Base-by-base conservation (phyloP, 495 filamentous ascomycete species). In the Annulohypoxylon bovei region DNA sequence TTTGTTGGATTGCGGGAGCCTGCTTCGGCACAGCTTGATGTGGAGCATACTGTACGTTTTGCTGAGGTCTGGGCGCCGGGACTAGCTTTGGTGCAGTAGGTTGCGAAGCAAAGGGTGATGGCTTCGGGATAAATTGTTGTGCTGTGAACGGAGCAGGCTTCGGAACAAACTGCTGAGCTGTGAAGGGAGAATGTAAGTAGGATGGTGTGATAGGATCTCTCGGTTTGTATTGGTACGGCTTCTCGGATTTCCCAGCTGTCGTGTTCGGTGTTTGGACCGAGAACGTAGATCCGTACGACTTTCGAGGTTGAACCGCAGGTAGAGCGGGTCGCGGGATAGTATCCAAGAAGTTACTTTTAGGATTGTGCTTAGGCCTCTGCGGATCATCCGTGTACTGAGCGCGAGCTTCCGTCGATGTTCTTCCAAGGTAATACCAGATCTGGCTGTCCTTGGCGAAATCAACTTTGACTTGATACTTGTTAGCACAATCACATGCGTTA, bases 381-480 rank as follows among this genome's bases (percentile, higher is more conserved):
- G 85, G 88, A 82, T 96, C 90, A 69, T 95, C 91, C 28, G 95
- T 97, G 82, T 93, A 99, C 75, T 97, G 92, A 46, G 93, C 90
- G 79, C 90, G 94, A 73, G 93, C 91, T 76, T 99, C 95, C 18
- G 95, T 98, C 47, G 95, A 98, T 52, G 84, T 87, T 73, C 88
- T 86, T 16, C 92, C 92, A 68, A 99, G 85, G 78, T 98, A 99
- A 80, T 92, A 88, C 95, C 94, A 99, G 60, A 97, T 79, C 71
- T 91, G 89, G 62, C 93, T 88, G 8, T 87, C 82, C 76, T 89
- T 88, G 66, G 79, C 74, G 18, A 97, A 73, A 72, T 95, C 87
- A 54, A 95, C 83, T 79, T 80, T 91, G 83, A 60, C 82, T 76
- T 74, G 84, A 28, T 66, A 69, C 33, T 72, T 73, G 47, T 71